These are phyloP conservation scores for Crithidia sp. DNA, from an alignment of 208 protist genomes.

Conservation along the genomic window DNA sequence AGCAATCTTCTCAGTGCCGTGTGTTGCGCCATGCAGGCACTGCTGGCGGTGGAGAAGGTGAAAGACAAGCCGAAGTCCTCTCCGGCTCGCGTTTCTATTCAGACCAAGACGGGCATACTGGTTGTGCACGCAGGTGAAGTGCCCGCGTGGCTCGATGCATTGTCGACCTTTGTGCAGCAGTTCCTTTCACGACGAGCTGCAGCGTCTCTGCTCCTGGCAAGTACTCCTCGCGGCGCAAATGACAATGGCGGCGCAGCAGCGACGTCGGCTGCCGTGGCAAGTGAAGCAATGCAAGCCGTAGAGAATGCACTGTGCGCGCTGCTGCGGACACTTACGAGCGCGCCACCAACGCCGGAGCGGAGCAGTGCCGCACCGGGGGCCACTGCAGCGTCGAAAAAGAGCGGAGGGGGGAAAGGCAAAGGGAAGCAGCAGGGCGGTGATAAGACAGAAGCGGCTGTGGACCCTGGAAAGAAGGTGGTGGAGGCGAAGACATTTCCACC, in stretches of 20 bases:
- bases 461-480: neutral
- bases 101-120: slow-evolving; percentile 9
- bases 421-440: neutral
- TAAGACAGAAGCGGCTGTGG: neutral
- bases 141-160: neutral
- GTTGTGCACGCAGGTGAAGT: neutral
- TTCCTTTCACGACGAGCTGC: slow-evolving; percentile 13
- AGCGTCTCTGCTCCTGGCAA: neutral
- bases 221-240: neutral
- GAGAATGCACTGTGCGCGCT: neutral
- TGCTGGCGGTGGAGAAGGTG: neutral
- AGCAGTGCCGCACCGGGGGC: neutral
- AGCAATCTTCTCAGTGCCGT: neutral
- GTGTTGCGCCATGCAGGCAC: neutral
- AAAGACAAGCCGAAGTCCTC: neutral
- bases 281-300: neutral
- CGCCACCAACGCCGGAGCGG: neutral
- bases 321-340: neutral
- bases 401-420: slow-evolving; percentile 8
- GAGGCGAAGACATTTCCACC: neutral
- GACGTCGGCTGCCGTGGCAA: neutral
- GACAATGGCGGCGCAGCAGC: neutral
- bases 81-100: neutral
- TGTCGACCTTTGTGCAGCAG: slow-evolving; percentile 17
- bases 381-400: neutral